Evolutionary conservation across 108 stramenopile species (phyloP).

Genomic region (Fragilariopsis cylindrus): DNA sequence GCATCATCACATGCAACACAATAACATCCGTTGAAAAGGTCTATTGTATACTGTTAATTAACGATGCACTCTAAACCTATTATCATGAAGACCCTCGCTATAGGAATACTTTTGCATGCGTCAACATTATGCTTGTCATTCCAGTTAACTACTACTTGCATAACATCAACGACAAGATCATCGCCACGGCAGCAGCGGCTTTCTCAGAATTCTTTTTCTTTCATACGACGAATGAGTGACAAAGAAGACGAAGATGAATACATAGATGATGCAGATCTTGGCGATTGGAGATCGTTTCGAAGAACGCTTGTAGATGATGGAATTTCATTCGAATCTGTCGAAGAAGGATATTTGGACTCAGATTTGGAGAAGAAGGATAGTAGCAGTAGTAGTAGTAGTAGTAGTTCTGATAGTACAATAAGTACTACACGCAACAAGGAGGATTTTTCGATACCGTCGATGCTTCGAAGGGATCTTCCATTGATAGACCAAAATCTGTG

Average conservation of each 20-base stretch:
- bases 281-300: conserved; percentile 66
- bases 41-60: too few relatives aligned
- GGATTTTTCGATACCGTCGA: background rate
- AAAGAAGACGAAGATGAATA: conserved; percentile 49
- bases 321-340: conserved; percentile 7
- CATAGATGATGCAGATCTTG: conserved; percentile 40
- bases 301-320: conserved; percentile 32
- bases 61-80: background rate
- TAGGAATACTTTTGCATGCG: background rate
- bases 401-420: background rate
- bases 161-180: background rate
- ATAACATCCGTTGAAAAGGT: too few relatives aligned
- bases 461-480: conserved; percentile 6
- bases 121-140: conserved; percentile 5
- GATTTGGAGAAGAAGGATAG: background rate
- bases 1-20: too few relatives aligned
- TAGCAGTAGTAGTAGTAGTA: background rate
- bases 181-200: background rate
- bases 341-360: conserved; percentile 5
- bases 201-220: background rate
- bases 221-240: conserved; percentile 10
- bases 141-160: background rate
- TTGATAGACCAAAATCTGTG: conserved; percentile 45
- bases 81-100: background rate
- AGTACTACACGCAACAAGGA: background rate